These are phyloP conservation scores for Porphyrellus cyaneotinctus DNA, from an alignment of 768 basidiomycete species.

Conservation along the genomic window DNA sequence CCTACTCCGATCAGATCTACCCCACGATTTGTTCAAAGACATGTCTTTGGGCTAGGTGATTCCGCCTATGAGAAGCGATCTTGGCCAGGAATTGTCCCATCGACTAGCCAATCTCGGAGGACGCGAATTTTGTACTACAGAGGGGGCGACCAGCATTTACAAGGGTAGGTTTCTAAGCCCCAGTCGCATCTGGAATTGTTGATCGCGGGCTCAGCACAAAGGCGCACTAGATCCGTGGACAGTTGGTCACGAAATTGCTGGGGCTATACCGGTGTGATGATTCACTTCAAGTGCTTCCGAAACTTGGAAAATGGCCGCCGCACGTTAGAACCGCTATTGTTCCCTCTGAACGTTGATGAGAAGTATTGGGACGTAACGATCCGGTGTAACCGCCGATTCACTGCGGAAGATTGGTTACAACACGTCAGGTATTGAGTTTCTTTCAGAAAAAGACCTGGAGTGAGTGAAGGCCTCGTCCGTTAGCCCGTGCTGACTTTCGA, in stretches of 20 bases:
- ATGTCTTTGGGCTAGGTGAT: constrained; percentile 84
- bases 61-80: constrained; percentile 85
- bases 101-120: constrained; percentile 68
- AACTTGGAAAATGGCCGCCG: constrained; percentile 25
- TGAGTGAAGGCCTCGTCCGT: constrained; percentile 32
- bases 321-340: constrained; percentile 20
- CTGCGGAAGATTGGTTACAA: constrained; percentile 81
- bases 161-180: constrained; percentile 52
- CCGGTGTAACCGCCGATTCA: constrained; percentile 64
- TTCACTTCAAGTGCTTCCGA: constrained; percentile 27
- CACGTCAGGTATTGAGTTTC: constrained; percentile 87
- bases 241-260: constrained; percentile 44
- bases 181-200: not conserved
- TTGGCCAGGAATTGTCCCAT: constrained; percentile 76
- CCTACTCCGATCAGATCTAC: constrained; percentile 66
- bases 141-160: constrained; percentile 79
- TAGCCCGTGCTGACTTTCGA: not conserved
- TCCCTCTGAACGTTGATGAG: constrained; percentile 31
- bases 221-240: constrained; percentile 72
- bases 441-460: constrained; percentile 60
- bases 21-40: constrained; percentile 75
- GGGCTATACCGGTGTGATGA: constrained; percentile 48
- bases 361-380: constrained; percentile 52
- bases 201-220: constrained; percentile 45
- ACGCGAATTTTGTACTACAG: constrained; percentile 56